Evolutionary conservation across 148 eudicot species (phyloP).

Genomic region (Euryodendron excelsum): DNA sequence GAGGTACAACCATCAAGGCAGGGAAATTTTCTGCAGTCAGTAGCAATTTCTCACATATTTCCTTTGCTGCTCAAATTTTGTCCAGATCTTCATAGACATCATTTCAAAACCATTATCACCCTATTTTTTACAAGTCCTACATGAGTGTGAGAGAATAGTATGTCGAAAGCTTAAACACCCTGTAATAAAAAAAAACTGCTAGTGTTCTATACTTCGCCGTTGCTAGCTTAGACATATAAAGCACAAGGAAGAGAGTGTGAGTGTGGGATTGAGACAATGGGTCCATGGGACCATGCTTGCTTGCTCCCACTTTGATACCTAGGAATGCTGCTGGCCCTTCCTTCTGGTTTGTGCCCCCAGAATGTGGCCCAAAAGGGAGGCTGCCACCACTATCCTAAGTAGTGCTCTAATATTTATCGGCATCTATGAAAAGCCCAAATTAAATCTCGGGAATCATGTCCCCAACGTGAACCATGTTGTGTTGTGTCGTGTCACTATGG

Average conservation of each 20-base stretch:
- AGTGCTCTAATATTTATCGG: background rate
- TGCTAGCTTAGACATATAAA: no score
- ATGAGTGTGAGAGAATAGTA: no score
- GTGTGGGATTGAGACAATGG: slow-evolving; percentile 1
- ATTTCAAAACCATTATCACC: no score
- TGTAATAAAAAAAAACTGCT: no score
- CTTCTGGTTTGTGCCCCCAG: slow-evolving; percentile 12
- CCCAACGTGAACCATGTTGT: background rate
- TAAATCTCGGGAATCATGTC: background rate
- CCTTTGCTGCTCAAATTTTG: no score
- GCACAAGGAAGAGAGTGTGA: background rate
- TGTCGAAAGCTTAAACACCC: no score
- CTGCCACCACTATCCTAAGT: slow-evolving; percentile 16
- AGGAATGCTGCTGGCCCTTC: slow-evolving; percentile 22
- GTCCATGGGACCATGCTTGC: slow-evolving; percentile 29
- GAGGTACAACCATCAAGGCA: background rate
- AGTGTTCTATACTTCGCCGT: background rate
- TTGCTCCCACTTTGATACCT: slow-evolving; percentile 35
- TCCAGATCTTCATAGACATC: no score
- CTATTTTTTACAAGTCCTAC: no score
- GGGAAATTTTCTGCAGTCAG: background rate
- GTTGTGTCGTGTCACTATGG: background rate
- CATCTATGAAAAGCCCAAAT: no score
- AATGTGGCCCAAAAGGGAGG: slow-evolving; percentile 13
- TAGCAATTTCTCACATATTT: no score